Evolutionary conservation across 768 basidiomycete species (phyloP).

Genomic region (Leccinum boreale): DNA sequence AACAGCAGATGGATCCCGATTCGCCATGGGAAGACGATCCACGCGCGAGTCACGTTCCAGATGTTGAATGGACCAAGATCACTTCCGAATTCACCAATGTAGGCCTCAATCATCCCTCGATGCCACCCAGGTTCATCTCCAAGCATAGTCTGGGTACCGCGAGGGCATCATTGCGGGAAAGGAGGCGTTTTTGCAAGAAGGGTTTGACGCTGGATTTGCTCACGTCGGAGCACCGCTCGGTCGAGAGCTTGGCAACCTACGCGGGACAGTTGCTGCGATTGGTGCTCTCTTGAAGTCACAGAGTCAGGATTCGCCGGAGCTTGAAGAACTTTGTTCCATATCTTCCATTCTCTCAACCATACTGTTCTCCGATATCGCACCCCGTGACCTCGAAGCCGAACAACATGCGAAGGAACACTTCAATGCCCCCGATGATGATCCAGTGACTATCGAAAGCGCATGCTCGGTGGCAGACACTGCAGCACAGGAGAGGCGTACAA

Average conservation of each 20-base stretch:
- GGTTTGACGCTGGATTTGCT: constrained; percentile 87
- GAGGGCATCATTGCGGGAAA: constrained; percentile 95
- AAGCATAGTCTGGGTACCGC: constrained; percentile 80
- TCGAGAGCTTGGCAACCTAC: constrained; percentile 69
- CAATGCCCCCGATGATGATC: constrained; percentile 29
- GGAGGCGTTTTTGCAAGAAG: constrained; percentile 79
- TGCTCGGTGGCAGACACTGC: constrained; percentile 29
- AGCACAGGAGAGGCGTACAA: constrained; percentile 29
- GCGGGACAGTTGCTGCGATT: constrained; percentile 68
- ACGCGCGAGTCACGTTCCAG: constrained; percentile 30
- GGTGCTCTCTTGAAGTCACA: constrained; percentile 50
- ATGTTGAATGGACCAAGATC: constrained; percentile 67
- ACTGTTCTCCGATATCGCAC: constrained; percentile 68
- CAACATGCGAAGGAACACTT: constrained; percentile 70
- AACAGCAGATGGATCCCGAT: constrained; percentile 31
- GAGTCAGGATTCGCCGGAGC: constrained; percentile 3
- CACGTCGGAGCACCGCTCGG: constrained; percentile 70
- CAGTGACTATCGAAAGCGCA: constrained; percentile 35
- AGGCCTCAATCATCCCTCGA: constrained; percentile 14
- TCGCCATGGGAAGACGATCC: constrained; percentile 60
- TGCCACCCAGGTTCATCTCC: background rate
- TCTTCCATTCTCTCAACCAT: constrained; percentile 53
- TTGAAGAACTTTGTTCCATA: constrained; percentile 52
- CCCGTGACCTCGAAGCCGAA: constrained; percentile 74
- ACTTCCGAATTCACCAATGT: constrained; percentile 72